Conservation (phyloP, 805 yeast species). For the Candida suzukii region DNA sequence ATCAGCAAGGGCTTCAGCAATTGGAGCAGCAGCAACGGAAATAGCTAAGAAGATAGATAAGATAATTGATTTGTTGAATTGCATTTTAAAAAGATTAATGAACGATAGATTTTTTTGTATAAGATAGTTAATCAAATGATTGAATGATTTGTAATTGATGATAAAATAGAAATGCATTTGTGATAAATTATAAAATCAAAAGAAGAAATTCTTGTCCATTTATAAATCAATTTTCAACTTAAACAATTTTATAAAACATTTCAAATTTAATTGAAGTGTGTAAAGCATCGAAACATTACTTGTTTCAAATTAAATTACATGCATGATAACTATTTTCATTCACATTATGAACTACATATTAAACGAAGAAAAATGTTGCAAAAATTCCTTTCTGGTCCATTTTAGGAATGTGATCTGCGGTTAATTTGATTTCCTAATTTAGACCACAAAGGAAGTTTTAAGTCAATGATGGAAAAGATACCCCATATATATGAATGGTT, state of each 20-base stretch:
- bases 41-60: constrained; percentile 1
- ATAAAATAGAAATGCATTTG: background rate
- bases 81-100: constrained; percentile 2
- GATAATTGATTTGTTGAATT: constrained; percentile 5
- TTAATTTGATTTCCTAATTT: constrained; percentile 4
- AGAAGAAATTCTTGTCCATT: background rate
- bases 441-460: constrained; percentile 8
- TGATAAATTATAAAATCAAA: background rate
- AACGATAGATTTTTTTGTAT: background rate
- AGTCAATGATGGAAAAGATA: background rate
- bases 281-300: background rate
- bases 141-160: background rate
- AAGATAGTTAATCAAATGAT: background rate
- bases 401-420: background rate
- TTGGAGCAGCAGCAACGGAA: constrained; percentile 9
- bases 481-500: background rate
- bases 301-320: background rate
- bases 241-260: background rate
- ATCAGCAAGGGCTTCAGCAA: constrained; percentile 8
- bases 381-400: background rate
- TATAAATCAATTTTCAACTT: background rate
- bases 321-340: no score
- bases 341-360: constrained; percentile 6
- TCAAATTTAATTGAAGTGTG: constrained; percentile 1
- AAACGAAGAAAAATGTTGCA: background rate